Conservation (phyloP, 129 eudicot species). For the Lonicera japonica region DNA sequence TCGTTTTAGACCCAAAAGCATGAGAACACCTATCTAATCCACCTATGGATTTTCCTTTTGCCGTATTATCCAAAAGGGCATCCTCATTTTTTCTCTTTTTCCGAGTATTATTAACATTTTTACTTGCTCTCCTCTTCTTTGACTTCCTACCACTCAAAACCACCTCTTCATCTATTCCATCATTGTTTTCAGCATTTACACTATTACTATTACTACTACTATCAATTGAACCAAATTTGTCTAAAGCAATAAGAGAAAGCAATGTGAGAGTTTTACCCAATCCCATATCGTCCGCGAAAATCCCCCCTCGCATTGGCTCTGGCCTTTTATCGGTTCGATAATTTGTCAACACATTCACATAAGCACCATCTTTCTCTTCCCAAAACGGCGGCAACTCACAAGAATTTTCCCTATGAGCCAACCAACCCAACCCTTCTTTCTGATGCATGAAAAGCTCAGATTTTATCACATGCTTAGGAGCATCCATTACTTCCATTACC, state of each 20-base stretch:
- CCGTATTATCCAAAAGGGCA: background rate
- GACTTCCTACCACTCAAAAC: conserved; percentile 27
- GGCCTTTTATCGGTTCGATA: conserved; percentile 41
- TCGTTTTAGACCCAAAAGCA: conserved; percentile 27
- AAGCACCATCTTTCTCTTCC: conserved; percentile 42
- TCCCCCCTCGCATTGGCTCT: conserved; percentile 84
- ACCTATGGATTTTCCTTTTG: conserved; percentile 10
- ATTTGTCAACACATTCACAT: conserved; percentile 61
- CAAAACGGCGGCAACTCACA: conserved; percentile 76
- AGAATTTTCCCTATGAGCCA: conserved; percentile 62
- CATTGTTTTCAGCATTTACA: conserved; percentile 14
- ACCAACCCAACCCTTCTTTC: conserved; percentile 78
- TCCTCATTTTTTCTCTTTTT: conserved; percentile 42
- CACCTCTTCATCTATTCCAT: conserved; percentile 10
- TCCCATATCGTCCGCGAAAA: conserved; percentile 96
- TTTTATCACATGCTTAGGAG: conserved; percentile 48
- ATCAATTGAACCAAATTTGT: conserved; percentile 26
- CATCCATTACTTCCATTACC: conserved; percentile 40
- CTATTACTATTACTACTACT: background rate
- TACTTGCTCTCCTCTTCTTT: conserved; percentile 41
- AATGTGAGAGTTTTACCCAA: conserved; percentile 85
- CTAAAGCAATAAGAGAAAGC: conserved; percentile 72
- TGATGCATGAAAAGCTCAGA: conserved; percentile 68
- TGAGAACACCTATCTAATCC: background rate
- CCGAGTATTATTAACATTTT: conserved; percentile 9